Base-by-base conservation (phyloP, 2,329 filamentous ascomycete genomes). In the Calonectria montana region DNA sequence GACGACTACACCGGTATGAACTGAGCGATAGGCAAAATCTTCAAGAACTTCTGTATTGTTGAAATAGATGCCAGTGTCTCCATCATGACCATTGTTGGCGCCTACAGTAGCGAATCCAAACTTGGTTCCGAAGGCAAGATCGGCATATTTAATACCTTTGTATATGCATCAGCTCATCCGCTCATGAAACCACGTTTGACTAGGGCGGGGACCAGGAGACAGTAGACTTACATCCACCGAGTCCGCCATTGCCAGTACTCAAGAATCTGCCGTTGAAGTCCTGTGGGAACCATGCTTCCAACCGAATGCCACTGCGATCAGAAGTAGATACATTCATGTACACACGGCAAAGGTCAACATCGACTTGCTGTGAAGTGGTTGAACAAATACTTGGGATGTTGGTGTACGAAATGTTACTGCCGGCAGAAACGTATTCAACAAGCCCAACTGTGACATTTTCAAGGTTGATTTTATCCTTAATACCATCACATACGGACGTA, bases 1-100 rank as follows among this genome's bases (percentile, higher is more conserved):
- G 3, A 70, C 37, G 2, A 43, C 55, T 10, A 48, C 62, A 9
- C 43, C 81, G 10, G 79, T 71, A 57, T 77, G 73, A 5, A 77
- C 45, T 10, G 72, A 65, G 10, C 74, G 73, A 63, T 78, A 82
- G 31, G 79, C 80, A 55, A 82, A 85, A 71, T 85, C 84, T 39
- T 57, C 53, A 57, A 57, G 53, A 57, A 76, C 3, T 63, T 76
- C 1, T 65, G 73, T n/a, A 21, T 75, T 0, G 73, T 76, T 16
- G 74, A 76, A 15, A 74, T 57, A 57, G 12, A 57, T 57, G 13
- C 53, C 53, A 10, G 53, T 57, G 53, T 57, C 31, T 37, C 53
- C 53, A 21, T 57, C 53, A 16, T 57, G 53, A 15, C 53, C 53
- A 39, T 57, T 57, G 53, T 57, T 57, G n/a, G 53, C 53, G 12